A percentile compares a stretch with the other conserved stretches of the same genome.
Conservation (phyloP, 2,329 filamentous ascomycete genomes). For the Immersiporthe knoxdaviesiana region DNA sequence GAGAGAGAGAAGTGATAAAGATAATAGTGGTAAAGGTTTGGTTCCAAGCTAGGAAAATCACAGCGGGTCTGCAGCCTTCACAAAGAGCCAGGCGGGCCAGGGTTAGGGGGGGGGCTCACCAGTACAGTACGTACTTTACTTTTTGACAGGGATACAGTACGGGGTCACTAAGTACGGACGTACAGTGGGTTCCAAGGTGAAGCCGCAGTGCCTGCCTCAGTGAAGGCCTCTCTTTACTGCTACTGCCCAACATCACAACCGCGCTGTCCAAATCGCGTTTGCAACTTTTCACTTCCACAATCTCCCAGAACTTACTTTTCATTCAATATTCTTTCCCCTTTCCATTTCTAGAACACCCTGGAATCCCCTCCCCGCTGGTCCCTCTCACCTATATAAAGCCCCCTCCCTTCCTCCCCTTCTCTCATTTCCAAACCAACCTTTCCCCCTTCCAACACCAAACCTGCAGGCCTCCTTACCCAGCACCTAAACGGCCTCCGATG, state of each 20-base stretch:
- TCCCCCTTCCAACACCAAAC: not conserved
- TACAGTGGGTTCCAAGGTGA: too few species aligned
- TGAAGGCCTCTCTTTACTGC: not conserved
- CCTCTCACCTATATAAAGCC: not conserved
- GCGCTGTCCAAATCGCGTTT: constrained; percentile 7
- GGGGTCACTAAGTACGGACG: too few species aligned
- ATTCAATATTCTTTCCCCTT: not conserved
- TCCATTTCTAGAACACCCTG: not conserved
- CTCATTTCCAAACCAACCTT: not conserved
- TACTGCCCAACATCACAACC: constrained; percentile 7
- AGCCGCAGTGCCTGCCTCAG: not conserved
- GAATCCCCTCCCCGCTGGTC: not conserved
- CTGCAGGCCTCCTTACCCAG: not conserved
- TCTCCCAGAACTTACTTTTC: not conserved
- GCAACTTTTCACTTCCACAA: not conserved
- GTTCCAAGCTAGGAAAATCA: not conserved
- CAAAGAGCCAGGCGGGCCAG: not conserved
- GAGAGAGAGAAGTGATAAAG: not conserved
- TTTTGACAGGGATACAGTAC: too few species aligned
- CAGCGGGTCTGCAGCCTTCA: not conserved
- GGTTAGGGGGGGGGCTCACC: not conserved
- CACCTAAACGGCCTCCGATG: not conserved
- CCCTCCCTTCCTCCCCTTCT: not conserved
- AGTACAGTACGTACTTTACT: too few species aligned
- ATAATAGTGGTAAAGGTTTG: not conserved